These are phyloP conservation scores for Fomitopsis pinicola DNA, from an alignment of 1,284 basidiomycete species.

Conservation along the genomic window DNA sequence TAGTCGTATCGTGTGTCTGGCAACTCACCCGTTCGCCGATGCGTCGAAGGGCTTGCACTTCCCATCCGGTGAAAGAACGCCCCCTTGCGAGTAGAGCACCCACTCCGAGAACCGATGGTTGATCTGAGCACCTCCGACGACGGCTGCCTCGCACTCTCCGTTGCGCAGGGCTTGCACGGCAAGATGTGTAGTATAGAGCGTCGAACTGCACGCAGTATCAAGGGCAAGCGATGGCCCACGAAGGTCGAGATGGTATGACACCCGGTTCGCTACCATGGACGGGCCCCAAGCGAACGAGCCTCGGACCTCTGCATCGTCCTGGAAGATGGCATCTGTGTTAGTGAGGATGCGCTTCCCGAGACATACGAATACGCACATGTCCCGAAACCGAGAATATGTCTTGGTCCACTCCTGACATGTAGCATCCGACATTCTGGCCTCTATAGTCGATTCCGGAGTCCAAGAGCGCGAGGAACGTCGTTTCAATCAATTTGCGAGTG, in stretches of 20 bases:
- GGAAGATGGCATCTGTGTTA: not conserved
- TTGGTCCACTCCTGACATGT: slow-evolving; percentile 26
- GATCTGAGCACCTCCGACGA: slow-evolving; percentile 40
- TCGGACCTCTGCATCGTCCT: slow-evolving; percentile 33
- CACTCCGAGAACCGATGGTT: slow-evolving; percentile 25
- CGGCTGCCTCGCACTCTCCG: slow-evolving; percentile 44
- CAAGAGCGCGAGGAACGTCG: slow-evolving; percentile 33
- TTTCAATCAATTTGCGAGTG: slow-evolving; percentile 35
- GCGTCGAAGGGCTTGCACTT: slow-evolving; percentile 48
- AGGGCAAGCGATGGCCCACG: slow-evolving; percentile 41
- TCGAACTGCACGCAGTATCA: slow-evolving; percentile 49
- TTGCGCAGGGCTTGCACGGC: slow-evolving; percentile 38
- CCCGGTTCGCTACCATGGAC: slow-evolving; percentile 38
- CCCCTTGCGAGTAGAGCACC: slow-evolving; percentile 29
- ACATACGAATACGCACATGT: slow-evolving; percentile 8
- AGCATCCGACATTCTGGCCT: slow-evolving; percentile 34
- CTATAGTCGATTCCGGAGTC: slow-evolving; percentile 41
- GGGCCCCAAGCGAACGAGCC: slow-evolving; percentile 35
- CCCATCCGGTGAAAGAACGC: slow-evolving; percentile 39
- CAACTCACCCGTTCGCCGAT: slow-evolving; percentile 37
- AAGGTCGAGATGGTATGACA: slow-evolving; percentile 47
- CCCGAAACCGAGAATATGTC: slow-evolving; percentile 14
- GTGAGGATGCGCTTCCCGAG: not conserved
- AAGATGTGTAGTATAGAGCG: slow-evolving; percentile 41
- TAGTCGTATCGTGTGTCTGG: slow-evolving; percentile 2